Base-by-base conservation (phyloP, 108 stramenopile genomes). In the Cyclotella choctawhatcheeana region DNA sequence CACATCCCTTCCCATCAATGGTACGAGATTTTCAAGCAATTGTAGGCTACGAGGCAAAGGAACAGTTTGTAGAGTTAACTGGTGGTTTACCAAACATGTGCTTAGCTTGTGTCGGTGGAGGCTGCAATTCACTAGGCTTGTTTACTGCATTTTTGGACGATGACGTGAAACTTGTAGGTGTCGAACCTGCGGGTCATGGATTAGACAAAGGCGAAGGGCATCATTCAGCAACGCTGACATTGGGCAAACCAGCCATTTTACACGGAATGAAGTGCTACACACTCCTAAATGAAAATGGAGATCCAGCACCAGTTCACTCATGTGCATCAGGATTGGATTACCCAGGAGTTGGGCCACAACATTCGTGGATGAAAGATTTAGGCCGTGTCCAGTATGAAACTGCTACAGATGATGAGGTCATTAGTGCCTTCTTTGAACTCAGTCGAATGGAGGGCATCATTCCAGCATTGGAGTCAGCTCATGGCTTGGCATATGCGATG, bases 261-360 rank as follows among this genome's bases (percentile, higher is more conserved):
- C 95, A 97, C 65, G 97, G 97, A 31, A 94, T 95, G 13, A 67
- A 81, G 24, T 95, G 94, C 10, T 96, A 94, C 79, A 80, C 95
- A 20, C 82, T 96, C 20, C 89, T 96, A 79, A 69, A 89, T 68
- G 64, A 84, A 34, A 81, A 84, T 8, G 95, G 95, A 26, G 93
- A 97, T 63, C 92, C 93, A n/a, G 68, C 81, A 44, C 88, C 93
- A 44, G 94, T 93, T 24, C 93, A 93, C 55, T 94, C 93, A 12
- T 95, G 96, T 69, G 84, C 86, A 26, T 95, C 97, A 55, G 97
- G 97, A 22, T 77, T 97, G 33, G 97, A 97, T 67, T 97, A 97
- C 81, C 95, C 95, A 5, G 97, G 95, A 43, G 97, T 97, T n/a
- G 97, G 97, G 3, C 97, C 97, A 7, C 95, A 97, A 72, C 95